Evolutionary conservation across 768 basidiomycete species (phyloP).

Genomic region (Tylopilus vinaceipallidus): DNA sequence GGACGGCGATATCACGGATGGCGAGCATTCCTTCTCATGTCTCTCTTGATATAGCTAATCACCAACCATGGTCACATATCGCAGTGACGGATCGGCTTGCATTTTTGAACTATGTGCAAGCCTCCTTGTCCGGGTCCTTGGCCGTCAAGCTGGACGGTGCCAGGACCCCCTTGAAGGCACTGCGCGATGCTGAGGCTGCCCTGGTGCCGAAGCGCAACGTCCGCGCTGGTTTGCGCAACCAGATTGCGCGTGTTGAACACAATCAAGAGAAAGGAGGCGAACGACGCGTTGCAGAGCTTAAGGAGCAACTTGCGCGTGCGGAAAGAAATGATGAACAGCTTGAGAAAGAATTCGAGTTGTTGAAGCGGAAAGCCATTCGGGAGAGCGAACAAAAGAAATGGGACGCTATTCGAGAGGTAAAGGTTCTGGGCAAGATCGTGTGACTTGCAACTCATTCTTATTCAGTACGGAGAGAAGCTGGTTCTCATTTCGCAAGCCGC

Average conservation of each 20-base stretch:
- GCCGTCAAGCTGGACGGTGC: conserved; percentile 62
- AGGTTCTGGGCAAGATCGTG: conserved; percentile 1
- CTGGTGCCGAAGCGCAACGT: conserved; percentile 61
- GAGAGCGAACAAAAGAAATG: conserved; percentile 79
- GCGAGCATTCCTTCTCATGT: conserved; percentile 34
- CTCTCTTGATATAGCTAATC: neutral
- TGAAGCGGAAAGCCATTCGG: conserved; percentile 72
- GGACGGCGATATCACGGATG: conserved; percentile 71
- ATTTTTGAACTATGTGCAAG: conserved; percentile 76
- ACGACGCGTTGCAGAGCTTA: conserved; percentile 66
- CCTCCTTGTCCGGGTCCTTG: conserved; percentile 60
- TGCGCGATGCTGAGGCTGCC: conserved; percentile 67
- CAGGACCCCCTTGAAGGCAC: conserved; percentile 63
- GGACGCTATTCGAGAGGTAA: conserved; percentile 79
- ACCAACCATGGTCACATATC: neutral
- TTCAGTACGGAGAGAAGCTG: conserved; percentile 79
- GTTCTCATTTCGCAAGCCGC: conserved; percentile 72
- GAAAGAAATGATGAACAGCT: conserved; percentile 59
- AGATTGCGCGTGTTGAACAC: conserved; percentile 66
- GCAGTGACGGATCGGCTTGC: conserved; percentile 79
- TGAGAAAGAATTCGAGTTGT: conserved; percentile 69
- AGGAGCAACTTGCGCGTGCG: conserved; percentile 62
- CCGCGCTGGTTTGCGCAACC: conserved; percentile 54
- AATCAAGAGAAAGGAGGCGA: conserved; percentile 64
- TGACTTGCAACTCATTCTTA: neutral